These are phyloP conservation scores for Elaeis oleifera DNA, from an alignment of 202 grass and related monocot species.

Conservation along the genomic window DNA sequence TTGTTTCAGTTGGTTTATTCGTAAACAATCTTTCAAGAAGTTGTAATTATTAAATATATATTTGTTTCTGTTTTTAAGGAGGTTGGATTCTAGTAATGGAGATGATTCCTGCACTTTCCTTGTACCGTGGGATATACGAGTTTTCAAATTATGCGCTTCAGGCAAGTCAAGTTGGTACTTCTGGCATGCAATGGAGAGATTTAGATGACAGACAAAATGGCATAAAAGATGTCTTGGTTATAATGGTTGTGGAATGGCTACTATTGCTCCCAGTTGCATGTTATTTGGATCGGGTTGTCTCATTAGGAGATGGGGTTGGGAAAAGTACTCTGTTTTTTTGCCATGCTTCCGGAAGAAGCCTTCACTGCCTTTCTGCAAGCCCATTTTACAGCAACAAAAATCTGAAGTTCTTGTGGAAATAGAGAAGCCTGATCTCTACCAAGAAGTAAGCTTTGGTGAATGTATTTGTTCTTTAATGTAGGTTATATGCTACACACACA, in stretches of 20 bases:
- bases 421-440: constrained; percentile 41
- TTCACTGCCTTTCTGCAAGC: constrained; percentile 11
- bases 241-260: constrained; percentile 14
- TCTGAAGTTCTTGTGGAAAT: constrained; percentile 44
- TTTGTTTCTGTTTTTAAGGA: constrained; percentile 3
- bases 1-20: no score
- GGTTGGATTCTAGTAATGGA: constrained; percentile 12
- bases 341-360: constrained; percentile 36
- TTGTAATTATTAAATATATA: no score
- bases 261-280: constrained; percentile 10
- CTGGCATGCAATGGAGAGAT: constrained; percentile 12
- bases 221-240: constrained; percentile 18
- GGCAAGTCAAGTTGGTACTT: constrained; percentile 3
- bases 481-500: no score
- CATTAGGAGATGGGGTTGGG: neutral
- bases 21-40: no score
- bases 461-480: neutral
- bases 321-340: constrained; percentile 43
- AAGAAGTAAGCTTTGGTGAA: constrained; percentile 43
- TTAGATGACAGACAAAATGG: constrained; percentile 4
- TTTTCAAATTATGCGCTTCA: constrained; percentile 9
- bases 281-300: constrained; percentile 1
- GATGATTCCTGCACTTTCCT: constrained; percentile 20
- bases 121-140: constrained; percentile 17
- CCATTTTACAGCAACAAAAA: constrained; percentile 22